Base-by-base conservation (phyloP, 2,329 filamentous ascomycete genomes). In the Exophiala calicioides region DNA sequence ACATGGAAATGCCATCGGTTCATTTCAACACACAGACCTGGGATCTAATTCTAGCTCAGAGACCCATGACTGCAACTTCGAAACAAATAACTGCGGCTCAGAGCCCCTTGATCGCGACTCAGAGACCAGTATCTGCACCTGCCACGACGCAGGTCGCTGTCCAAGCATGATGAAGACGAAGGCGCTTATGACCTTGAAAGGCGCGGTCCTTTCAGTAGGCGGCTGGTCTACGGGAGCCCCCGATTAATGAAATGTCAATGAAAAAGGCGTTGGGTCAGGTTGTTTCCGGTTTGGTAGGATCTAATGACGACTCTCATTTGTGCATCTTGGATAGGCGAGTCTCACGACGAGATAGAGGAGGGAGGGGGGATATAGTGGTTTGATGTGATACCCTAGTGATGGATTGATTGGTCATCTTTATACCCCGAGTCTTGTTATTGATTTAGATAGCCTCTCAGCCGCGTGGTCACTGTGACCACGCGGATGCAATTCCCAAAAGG, bases 11-110 rank as follows among this genome's bases (percentile, higher is more conserved):
- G 44, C 50, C 50, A 18, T 45, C 54, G n/a, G 47, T 59, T 15
- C 57, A 59, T 35, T 56, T 59, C 46, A 59, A 59, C 30, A 56
- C 57, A 4, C 45, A 49, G 24, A 59, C 57, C 3, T 59, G 57
- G 57, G 57, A 59, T 45, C 44, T 45, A 26, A 55, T 58, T 8
- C 32, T 58, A 26, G 47, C 27, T 3, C 38, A 44, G 19, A 29
- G 36, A 31, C 37, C 44, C 3, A 39, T 47, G 42, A 44, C 36
- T 16, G 46, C 42, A 13, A 32, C 42, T n/a, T n/a, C n/a, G n/a
- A n/a, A n/a, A n/a, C n/a, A n/a, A n/a, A n/a, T 45, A 26, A 55
- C 57, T 8, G 30, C 57, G 30, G 47, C 27, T 3, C 38, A 44
- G 19, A 29, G 36, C 26, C 37, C 44, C 3, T 35, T 47, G 42